These are phyloP conservation scores for Ramalina peruviana DNA, from an alignment of 495 filamentous ascomycete genomes.

Conservation along the genomic window DNA sequence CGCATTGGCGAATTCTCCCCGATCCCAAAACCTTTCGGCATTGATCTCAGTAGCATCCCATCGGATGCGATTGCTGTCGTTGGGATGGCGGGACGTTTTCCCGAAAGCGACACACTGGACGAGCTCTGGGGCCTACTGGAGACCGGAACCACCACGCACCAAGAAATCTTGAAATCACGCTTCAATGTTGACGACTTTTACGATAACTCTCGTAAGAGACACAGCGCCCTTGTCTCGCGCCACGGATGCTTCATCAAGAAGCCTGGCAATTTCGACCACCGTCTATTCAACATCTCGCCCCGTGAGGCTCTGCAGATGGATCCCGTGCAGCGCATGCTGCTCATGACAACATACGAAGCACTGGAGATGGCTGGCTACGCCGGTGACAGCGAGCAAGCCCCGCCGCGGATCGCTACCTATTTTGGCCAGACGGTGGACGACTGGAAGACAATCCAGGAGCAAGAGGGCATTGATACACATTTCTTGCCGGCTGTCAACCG, in stretches of 20 bases:
- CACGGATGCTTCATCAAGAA: slow-evolving; percentile 28
- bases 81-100: slow-evolving; percentile 16
- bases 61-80: slow-evolving; percentile 12
- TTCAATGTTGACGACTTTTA: slow-evolving; percentile 31
- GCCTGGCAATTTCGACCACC: slow-evolving; percentile 23
- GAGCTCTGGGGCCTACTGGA: slow-evolving; percentile 10
- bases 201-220: slow-evolving; percentile 26
- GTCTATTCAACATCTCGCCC: slow-evolving; percentile 27
- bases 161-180: slow-evolving; percentile 36
- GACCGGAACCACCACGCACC: slow-evolving; percentile 1
- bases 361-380: slow-evolving; percentile 26
- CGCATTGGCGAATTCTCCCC: not conserved
- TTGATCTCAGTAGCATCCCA: not conserved
- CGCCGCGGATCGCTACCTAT: slow-evolving; percentile 58
- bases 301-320: slow-evolving; percentile 49
- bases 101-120: slow-evolving; percentile 10
- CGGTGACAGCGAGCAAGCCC: slow-evolving; percentile 17
- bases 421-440: slow-evolving; percentile 70
- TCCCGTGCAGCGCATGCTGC: slow-evolving; percentile 69
- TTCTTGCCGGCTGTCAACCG: slow-evolving; percentile 60
- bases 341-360: slow-evolving; percentile 44
- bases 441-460: slow-evolving; percentile 60
- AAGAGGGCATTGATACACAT: slow-evolving; percentile 64
- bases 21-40: not conserved
- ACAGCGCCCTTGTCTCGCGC: slow-evolving; percentile 19